Conservation (phyloP, 1,284 basidiomycete species). For the Vanrija humicola region DNA sequence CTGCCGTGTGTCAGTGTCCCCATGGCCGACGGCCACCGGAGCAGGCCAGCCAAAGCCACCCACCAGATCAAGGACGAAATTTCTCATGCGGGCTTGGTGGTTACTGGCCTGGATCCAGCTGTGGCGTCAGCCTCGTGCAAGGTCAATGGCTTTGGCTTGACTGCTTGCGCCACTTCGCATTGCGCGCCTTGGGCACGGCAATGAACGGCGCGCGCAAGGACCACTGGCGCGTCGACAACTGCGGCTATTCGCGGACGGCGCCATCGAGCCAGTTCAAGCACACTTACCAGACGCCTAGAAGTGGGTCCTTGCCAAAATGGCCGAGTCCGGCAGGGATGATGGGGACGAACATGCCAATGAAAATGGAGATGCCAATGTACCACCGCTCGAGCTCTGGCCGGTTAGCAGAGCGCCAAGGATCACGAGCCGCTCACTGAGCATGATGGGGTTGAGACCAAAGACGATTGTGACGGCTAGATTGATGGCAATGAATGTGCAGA, state of each 20-base stretch:
- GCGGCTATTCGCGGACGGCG: too few species aligned
- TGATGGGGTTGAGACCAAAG: constrained; percentile 31
- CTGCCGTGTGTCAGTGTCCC: constrained; percentile 3
- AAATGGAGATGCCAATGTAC: constrained; percentile 19
- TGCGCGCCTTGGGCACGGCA: too few species aligned
- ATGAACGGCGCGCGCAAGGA: too few species aligned
- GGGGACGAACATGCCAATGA: constrained; percentile 19
- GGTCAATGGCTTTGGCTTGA: too few species aligned
- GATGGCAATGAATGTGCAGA: constrained; percentile 36
- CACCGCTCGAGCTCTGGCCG: constrained; percentile 5
- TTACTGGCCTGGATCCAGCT: constrained; percentile 15
- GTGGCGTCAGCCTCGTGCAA: background rate
- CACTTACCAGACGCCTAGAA: constrained; percentile 15
- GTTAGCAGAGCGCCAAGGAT: background rate
- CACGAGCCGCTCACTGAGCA: constrained; percentile 19
- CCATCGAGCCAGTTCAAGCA: too few species aligned
- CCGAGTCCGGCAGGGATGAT: constrained; percentile 21
- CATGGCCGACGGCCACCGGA: too few species aligned
- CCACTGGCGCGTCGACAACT: too few species aligned
- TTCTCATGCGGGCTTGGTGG: constrained; percentile 11
- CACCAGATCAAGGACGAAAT: constrained; percentile 29
- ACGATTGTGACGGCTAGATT: constrained; percentile 36
- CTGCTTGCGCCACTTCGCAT: too few species aligned
- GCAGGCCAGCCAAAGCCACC: background rate
- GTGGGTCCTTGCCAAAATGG: constrained; percentile 23